Percentiles rank a stretch among this genome's conserved stretches.
These are phyloP conservation scores for Hypoxylon cercidicola DNA, from an alignment of 495 filamentous ascomycete genomes.

Conservation along the genomic window DNA sequence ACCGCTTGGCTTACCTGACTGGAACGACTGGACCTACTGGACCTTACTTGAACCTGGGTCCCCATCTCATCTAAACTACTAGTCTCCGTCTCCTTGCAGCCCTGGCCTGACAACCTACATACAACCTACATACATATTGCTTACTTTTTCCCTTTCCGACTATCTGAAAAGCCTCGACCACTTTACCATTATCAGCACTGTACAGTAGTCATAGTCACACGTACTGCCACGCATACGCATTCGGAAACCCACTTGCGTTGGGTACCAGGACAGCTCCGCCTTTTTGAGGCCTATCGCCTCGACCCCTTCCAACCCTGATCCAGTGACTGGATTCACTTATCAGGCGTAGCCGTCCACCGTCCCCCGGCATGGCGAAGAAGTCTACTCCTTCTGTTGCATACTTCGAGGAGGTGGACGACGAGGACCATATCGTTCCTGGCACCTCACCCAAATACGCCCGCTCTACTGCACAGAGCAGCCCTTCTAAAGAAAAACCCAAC, in stretches of 20 bases:
- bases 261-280: conserved; percentile 45
- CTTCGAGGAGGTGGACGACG: conserved; percentile 62
- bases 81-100: conserved; percentile 19
- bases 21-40: background rate
- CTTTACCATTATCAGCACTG: conserved; percentile 30
- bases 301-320: conserved; percentile 26
- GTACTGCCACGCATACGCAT: conserved; percentile 35
- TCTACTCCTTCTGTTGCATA: conserved; percentile 51
- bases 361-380: conserved; percentile 37
- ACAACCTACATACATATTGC: conserved; percentile 24
- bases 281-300: conserved; percentile 19
- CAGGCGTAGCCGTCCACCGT: conserved; percentile 31
- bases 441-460: conserved; percentile 49
- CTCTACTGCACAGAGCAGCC: conserved; percentile 50
- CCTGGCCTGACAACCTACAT: conserved; percentile 27
- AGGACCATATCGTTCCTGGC: conserved; percentile 55
- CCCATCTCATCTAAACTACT: conserved; percentile 15
- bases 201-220: conserved; percentile 1
- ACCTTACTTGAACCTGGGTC: conserved; percentile 8
- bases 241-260: conserved; percentile 42
- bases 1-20: no score
- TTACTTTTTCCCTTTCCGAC: conserved; percentile 30
- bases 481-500: conserved; percentile 57
- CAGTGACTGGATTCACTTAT: conserved; percentile 45
- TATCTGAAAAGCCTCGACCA: conserved; percentile 24